phyloP scores from a whole-genome alignment of 2,329 filamentous ascomycete species.

The Trichophyton mentagrophytes region DNA sequence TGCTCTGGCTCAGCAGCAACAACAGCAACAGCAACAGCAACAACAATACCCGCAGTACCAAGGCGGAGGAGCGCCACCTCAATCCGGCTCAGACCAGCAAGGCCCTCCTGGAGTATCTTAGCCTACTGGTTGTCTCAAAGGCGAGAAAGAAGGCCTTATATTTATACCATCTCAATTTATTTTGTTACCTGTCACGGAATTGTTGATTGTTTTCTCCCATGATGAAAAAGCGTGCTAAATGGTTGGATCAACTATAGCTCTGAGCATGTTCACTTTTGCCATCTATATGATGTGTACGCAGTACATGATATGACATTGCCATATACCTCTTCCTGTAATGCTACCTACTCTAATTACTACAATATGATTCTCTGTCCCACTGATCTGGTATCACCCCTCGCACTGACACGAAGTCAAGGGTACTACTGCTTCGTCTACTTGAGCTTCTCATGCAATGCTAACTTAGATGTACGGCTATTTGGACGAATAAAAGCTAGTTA shows the following conservation, averaged over 20 bases:
- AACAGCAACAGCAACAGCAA: constrained; percentile 31
- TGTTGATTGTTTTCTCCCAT: neutral
- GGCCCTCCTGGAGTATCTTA: constrained; percentile 16
- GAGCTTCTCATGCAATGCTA: too few relatives aligned
- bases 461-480: too few relatives aligned
- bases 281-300: neutral
- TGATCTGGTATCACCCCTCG: neutral
- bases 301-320: neutral
- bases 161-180: neutral
- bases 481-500: too few relatives aligned
- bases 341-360: neutral
- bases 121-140: neutral
- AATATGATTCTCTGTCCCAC: neutral
- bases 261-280: neutral
- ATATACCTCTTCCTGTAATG: neutral
- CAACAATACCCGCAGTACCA: constrained; percentile 25
- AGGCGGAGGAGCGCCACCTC: constrained; percentile 10
- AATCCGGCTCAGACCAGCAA: constrained; percentile 19
- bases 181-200: neutral
- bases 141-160: neutral
- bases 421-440: neutral
- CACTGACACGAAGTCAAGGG: too few relatives aligned
- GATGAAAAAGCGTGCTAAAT: neutral
- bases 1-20: constrained; percentile 46
- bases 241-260: neutral